Base-by-base conservation (phyloP, 441 rosid genomes). In the Lepidium campestre region DNA sequence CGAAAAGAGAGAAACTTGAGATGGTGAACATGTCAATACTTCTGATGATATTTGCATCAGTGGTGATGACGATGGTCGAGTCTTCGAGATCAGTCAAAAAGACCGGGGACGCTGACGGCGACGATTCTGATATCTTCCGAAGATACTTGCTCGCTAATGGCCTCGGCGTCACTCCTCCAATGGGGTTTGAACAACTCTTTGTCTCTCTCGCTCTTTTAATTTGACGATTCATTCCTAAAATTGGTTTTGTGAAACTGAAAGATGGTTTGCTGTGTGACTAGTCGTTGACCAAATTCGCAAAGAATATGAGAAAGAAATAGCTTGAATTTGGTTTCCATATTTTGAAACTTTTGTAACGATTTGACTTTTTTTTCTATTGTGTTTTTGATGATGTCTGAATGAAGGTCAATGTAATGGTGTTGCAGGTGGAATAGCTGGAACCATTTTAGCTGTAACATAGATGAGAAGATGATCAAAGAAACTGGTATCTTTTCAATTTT, bases 361-460 rank as follows among this genome's bases (percentile, higher is more conserved):
- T 32, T 12, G 22, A 14, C 23, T 66, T n/a, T 0, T 34, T 0
- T 52, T 9, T 40, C 7, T 41, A 4, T 18, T 58, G 47, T 40
- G 50, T 66, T 34, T 10, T 44, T 65, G 48, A 13, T 65, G 17
- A 49, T 57, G 48, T 18, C 47, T 56, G 37, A 41, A 32, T 57
- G 29, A 66, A 58, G 25, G 42, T 65, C 4, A 22, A 23, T 52
- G 22, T 44, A 36, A 60, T 62, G 57, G 9, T 48, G 14, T 61
- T 72, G 64, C 56, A 90, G 95, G 70, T 90, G 95, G 97, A 90
- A 88, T 56, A 88, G 93, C 63, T 91, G 91, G 91, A 91, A 91
- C 60, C 96, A 91, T 75, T 91, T 88, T 46, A 20, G 56, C 41
- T 91, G 96, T 74, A 57, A 75, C 27, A 84, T 93, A 60, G 72